Base-by-base conservation (phyloP, 164 flowering plant species). In the Magnolia officinalis region DNA sequence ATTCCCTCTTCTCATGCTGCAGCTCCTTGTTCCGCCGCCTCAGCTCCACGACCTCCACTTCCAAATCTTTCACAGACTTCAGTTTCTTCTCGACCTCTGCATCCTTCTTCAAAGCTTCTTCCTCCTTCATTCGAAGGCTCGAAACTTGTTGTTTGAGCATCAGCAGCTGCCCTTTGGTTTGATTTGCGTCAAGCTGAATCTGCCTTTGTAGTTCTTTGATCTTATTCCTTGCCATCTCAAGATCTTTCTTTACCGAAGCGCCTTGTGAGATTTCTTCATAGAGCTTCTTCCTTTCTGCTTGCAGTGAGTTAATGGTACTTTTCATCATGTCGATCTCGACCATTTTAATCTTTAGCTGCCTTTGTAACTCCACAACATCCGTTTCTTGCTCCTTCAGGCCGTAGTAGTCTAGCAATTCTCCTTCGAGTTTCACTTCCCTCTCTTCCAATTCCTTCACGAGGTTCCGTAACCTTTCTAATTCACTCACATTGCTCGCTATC, bases 321-420 rank as follows among this genome's bases (percentile, higher is more conserved):
- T 92, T 92, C 79, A 96, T 78, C 97, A 91, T 92, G 79, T 91
- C 93, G 16, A 91, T 90, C 80, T 96, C 98, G 26, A 90, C 94
- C 0, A 90, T 83, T 90, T 96, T 94, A 76, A 92, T 96, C 83
- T 91, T 94, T 29, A 94, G 89, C 85, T 96, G 99, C 86, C 84
- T 89, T 75, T 96, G 97, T 72, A 96, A 80, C 77, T 92, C 97
- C 1, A 76, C 49, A 23, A 94, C 69, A 72, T 92, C 90, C 4
- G 93, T 87, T 78, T 96, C 98, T 81, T 94, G 97, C 85, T 94
- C 98, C 83, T 89, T 92, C 81, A 96, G 73, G 4, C 99, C 97
- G 78, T 92, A 94, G 78, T 92, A 96, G 79, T 96, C 97, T 0
- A 96, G 94, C 81, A 96, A 84, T 80, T 96, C 99, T 0, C 97